Evolutionary conservation across 1,284 basidiomycete genomes (phyloP).

Genomic region (Irpex lacteus): DNA sequence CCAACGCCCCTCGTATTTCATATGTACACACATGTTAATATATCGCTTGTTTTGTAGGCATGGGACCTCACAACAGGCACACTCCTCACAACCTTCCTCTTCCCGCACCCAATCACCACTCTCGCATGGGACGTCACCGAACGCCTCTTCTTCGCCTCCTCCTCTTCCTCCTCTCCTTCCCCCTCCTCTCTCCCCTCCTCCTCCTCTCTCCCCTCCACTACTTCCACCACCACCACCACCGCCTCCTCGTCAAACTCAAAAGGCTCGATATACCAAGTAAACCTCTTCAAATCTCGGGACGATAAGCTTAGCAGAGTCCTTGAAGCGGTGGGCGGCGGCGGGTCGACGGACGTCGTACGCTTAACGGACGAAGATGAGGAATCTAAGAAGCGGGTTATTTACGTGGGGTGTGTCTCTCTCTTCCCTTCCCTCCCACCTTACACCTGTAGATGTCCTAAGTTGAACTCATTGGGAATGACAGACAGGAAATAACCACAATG

Average conservation of each 20-base stretch:
- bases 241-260: conserved; percentile 26
- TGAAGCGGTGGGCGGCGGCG: conserved; percentile 78
- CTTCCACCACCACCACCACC: no score
- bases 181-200: no score
- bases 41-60: conserved; percentile 34
- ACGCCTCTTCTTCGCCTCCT: conserved; percentile 84
- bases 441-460: no score
- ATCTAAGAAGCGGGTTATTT: conserved; percentile 57
- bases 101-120: conserved; percentile 69
- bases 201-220: no score
- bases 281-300: conserved; percentile 68
- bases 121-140: conserved; percentile 83
- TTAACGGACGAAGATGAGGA: conserved; percentile 50
- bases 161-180: conserved; percentile 47
- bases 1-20: conserved; percentile 13
- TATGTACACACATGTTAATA: neutral
- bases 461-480: no score
- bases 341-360: conserved; percentile 65
- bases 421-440: conserved; percentile 6
- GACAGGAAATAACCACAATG: conserved; percentile 67
- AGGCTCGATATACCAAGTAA: conserved; percentile 77
- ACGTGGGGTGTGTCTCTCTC: conserved; percentile 48
- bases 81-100: conserved; percentile 83
- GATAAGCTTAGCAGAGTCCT: conserved; percentile 44
- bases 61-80: conserved; percentile 81